These are phyloP conservation scores for Phytopythium boreale DNA, from an alignment of 352 stramenopile genomes.

Conservation along the genomic window DNA sequence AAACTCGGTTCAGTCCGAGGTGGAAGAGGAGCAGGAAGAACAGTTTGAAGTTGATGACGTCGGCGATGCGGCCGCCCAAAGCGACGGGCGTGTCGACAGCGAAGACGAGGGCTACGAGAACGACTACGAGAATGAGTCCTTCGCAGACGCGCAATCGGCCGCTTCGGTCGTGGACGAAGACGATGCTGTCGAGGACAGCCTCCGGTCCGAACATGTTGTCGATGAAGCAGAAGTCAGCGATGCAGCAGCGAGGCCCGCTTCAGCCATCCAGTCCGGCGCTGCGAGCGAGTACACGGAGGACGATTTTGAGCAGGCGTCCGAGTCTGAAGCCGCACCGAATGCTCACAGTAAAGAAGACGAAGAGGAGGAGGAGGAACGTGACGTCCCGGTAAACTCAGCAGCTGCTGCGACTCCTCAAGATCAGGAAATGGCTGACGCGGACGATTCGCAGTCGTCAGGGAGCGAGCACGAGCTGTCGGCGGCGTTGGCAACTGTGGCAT, in stretches of 20 bases:
- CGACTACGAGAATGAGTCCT: conserved; percentile 49
- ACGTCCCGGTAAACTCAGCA: not conserved
- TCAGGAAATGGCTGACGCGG: not conserved
- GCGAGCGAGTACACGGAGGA: conserved; percentile 33
- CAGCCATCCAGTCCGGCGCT: conserved; percentile 7
- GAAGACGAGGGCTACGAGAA: conserved; percentile 16
- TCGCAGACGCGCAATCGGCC: conserved; percentile 28
- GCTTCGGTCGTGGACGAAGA: conserved; percentile 8
- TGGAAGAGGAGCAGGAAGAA: conserved; percentile 16
- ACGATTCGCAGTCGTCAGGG: not conserved
- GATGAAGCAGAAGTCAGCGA: not conserved
- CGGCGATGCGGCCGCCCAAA: not conserved
- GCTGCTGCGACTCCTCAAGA: not conserved
- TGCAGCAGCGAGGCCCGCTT: not conserved
- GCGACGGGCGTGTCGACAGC: conserved; percentile 4
- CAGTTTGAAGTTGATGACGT: conserved; percentile 6
- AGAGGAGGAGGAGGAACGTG: not conserved
- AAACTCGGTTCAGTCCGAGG: not conserved
- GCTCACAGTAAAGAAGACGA: not conserved
- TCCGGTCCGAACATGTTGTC: not conserved
- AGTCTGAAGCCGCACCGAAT: not conserved
- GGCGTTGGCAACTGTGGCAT: conserved; percentile 12
- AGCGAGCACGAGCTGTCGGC: conserved; percentile 12
- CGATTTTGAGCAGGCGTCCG: conserved; percentile 29
- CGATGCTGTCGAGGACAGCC: not conserved